Conservation (phyloP, 148 eudicot species). For the Tetragonia tetragonoides region DNA sequence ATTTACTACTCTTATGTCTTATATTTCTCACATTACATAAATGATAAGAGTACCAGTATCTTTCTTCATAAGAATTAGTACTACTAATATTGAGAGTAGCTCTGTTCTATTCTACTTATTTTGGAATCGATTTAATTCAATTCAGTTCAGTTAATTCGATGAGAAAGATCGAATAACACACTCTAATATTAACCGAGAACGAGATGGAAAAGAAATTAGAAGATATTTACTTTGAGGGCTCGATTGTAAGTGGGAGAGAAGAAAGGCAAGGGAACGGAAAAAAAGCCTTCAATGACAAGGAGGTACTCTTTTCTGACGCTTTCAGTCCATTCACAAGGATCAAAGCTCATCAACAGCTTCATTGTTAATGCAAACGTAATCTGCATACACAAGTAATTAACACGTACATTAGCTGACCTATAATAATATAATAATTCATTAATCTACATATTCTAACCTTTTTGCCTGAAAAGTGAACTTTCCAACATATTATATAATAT, state of each 20-base stretch:
- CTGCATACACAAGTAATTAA: constrained; percentile 45
- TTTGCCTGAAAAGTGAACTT: neutral
- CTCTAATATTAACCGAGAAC: too few species aligned
- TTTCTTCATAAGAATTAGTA: too few species aligned
- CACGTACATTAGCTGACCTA: constrained; percentile 18
- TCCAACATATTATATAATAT: neutral
- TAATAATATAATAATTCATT: neutral
- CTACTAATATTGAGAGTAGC: too few species aligned
- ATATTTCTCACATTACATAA: too few species aligned
- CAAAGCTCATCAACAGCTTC: constrained; percentile 90
- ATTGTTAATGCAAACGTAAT: constrained; percentile 84
- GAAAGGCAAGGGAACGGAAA: constrained; percentile 74
- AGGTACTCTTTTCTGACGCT: constrained; percentile 73
- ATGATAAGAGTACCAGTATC: too few species aligned
- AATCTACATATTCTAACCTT: neutral
- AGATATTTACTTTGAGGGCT: constrained; percentile 64
- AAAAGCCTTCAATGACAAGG: constrained; percentile 94
- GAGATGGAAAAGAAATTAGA: neutral
- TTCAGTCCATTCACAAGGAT: constrained; percentile 95
- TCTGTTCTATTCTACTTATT: too few species aligned
- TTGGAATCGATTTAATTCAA: too few species aligned
- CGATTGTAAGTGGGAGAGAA: constrained; percentile 78
- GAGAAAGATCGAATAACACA: too few species aligned
- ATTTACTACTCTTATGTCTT: too few species aligned
- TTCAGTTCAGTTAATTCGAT: too few species aligned